Percentiles rank a stretch among this genome's conserved stretches.
phyloP scores from a whole-genome alignment of 805 yeast genomes.

The Vanderwaltozyma yarrowii region DNA sequence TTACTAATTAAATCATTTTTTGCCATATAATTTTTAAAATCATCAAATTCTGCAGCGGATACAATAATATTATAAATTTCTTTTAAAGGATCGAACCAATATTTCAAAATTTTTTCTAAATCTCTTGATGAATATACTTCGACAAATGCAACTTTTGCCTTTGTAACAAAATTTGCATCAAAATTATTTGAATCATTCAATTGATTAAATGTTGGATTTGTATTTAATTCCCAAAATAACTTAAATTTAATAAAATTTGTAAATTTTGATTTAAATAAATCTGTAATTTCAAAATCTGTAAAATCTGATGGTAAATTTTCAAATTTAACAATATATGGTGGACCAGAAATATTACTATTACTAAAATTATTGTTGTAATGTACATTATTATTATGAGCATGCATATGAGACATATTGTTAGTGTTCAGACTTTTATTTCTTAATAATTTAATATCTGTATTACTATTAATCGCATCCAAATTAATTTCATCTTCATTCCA shows the following conservation, averaged over 20 bases:
- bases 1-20: constrained; percentile 20
- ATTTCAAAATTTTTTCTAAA: constrained; percentile 25
- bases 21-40: constrained; percentile 29
- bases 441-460: constrained; percentile 23
- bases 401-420: neutral
- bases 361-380: neutral
- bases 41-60: constrained; percentile 31
- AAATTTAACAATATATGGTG: constrained; percentile 60
- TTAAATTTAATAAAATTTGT: constrained; percentile 50
- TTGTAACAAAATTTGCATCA: constrained; percentile 52
- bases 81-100: constrained; percentile 25
- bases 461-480: constrained; percentile 25
- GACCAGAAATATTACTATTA: constrained; percentile 17
- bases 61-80: constrained; percentile 30
- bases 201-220: constrained; percentile 57
- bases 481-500: constrained; percentile 30
- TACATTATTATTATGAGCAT: neutral
- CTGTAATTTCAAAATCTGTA: constrained; percentile 40
- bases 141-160: constrained; percentile 27
- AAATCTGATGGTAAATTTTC: constrained; percentile 48
- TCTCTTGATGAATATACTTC: constrained; percentile 41
- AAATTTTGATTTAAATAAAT: constrained; percentile 53
- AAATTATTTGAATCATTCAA: constrained; percentile 41
- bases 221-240: constrained; percentile 48
- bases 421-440: constrained; percentile 5